Percentiles rank a stretch among this genome's conserved stretches.
Evolutionary conservation across 2,329 filamentous ascomycete species (phyloP).

Genomic region (Claviceps humidiphila): DNA sequence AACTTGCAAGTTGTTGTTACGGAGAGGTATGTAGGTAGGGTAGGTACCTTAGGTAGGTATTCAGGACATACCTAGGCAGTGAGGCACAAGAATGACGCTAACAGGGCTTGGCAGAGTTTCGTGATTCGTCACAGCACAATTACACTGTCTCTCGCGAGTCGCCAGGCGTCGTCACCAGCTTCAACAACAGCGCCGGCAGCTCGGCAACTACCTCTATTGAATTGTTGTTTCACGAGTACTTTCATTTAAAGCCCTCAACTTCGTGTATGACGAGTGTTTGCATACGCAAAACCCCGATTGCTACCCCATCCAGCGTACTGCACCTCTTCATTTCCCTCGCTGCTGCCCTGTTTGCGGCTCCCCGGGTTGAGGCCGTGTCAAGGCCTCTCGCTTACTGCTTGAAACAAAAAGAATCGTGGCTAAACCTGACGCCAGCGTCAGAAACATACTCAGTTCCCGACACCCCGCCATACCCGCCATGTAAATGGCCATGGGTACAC

Average conservation of each 20-base stretch:
- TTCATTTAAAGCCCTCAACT: neutral
- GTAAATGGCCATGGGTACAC: constrained; percentile 29
- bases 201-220: neutral
- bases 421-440: neutral
- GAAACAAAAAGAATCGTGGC: no score
- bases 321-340: neutral
- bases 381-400: neutral
- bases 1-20: no score
- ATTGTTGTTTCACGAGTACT: neutral
- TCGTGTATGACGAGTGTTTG: neutral
- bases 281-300: neutral
- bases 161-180: neutral
- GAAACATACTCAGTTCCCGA: neutral
- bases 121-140: neutral
- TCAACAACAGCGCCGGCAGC: neutral
- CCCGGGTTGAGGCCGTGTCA: no score
- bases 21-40: no score
- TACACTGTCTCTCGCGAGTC: neutral
- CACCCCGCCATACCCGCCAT: neutral
- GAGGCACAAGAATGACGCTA: no score
- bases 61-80: no score
- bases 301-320: neutral
- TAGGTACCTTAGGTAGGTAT: no score
- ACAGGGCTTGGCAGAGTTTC: neutral
- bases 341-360: no score